phyloP scores from a whole-genome alignment of 192 early-diverging fungal genomes.

The Podochytrium sp. region DNA sequence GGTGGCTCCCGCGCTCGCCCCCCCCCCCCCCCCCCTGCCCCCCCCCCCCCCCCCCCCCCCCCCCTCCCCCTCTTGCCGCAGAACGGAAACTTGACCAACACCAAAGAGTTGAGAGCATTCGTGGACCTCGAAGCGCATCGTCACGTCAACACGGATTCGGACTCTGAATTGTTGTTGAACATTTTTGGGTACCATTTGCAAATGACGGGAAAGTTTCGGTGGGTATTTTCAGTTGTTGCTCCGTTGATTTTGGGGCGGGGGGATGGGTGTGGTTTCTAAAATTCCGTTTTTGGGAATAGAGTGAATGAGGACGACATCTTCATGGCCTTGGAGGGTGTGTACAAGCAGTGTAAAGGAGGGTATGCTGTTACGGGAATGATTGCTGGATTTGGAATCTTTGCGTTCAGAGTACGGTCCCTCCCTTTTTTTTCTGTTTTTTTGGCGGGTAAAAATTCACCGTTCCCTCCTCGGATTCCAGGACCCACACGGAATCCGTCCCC shows the following conservation, averaged over 20 bases:
- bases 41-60: neutral
- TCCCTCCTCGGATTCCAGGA: slow-evolving; percentile 68
- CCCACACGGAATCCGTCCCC: slow-evolving; percentile 94
- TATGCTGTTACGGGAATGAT: slow-evolving; percentile 97
- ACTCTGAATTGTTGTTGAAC: slow-evolving; percentile 97
- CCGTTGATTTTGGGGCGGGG: neutral
- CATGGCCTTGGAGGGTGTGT: slow-evolving; percentile 83
- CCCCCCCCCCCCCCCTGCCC: no score
- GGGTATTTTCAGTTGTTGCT: neutral
- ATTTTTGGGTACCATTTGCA: slow-evolving; percentile 97
- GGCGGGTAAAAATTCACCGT: neutral
- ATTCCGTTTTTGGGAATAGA: slow-evolving; percentile 48
- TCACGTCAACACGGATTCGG: slow-evolving; percentile 99
- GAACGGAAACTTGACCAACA: slow-evolving; percentile 99
- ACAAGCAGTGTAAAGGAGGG: slow-evolving; percentile 83
- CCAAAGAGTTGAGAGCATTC: slow-evolving; percentile 82
- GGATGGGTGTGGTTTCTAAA: neutral
- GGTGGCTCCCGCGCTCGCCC: no score
- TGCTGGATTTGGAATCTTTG: slow-evolving; percentile 96
- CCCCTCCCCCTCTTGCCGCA: slow-evolving; percentile 46
- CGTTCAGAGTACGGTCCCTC: slow-evolving; percentile 53
- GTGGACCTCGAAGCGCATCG: slow-evolving; percentile 95
- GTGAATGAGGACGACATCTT: slow-evolving; percentile 99
- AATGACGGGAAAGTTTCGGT: slow-evolving; percentile 92
- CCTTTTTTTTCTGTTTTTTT: neutral